A percentile compares a stretch with the other conserved stretches of the same genome.
Evolutionary conservation across 2,329 filamentous ascomycete species (phyloP).

Genomic region (Trichoderma simmonsii): DNA sequence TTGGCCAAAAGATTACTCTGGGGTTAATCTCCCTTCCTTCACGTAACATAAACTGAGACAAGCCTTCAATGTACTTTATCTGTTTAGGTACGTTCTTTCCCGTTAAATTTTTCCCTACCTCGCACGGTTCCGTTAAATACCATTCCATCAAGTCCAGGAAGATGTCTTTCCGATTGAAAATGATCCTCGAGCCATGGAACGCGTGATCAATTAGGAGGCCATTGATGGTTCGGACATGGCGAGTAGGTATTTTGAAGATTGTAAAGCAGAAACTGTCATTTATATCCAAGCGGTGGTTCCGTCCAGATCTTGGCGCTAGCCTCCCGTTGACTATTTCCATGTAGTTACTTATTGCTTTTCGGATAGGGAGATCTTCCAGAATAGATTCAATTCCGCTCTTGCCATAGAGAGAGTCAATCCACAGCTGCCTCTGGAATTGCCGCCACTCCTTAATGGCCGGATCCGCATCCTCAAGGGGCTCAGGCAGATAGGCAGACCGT

Average conservation of each 20-base stretch:
- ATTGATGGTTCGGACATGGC: constrained; percentile 1
- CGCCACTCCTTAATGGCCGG: background rate
- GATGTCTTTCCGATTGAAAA: background rate
- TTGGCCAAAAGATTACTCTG: background rate
- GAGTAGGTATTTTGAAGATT: background rate
- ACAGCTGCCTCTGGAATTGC: background rate
- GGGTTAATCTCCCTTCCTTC: background rate
- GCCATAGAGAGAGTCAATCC: background rate
- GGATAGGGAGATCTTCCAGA: background rate
- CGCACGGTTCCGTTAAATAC: background rate
- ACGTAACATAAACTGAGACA: background rate
- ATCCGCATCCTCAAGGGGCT: background rate
- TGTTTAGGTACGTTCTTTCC: background rate
- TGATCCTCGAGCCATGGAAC: constrained; percentile 7
- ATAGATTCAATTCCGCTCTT: background rate
- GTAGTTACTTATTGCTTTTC: background rate
- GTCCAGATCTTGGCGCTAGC: background rate
- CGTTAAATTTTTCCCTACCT: background rate
- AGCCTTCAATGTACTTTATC: background rate
- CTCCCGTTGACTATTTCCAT: background rate
- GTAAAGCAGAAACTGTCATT: background rate
- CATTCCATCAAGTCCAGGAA: constrained; percentile 3
- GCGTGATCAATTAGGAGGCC: constrained; percentile 6
- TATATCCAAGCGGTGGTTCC: background rate
- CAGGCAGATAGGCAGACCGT: background rate